Conservation (phyloP, 177 flowering plant genomes). For the Tripterygium wilfordii region DNA sequence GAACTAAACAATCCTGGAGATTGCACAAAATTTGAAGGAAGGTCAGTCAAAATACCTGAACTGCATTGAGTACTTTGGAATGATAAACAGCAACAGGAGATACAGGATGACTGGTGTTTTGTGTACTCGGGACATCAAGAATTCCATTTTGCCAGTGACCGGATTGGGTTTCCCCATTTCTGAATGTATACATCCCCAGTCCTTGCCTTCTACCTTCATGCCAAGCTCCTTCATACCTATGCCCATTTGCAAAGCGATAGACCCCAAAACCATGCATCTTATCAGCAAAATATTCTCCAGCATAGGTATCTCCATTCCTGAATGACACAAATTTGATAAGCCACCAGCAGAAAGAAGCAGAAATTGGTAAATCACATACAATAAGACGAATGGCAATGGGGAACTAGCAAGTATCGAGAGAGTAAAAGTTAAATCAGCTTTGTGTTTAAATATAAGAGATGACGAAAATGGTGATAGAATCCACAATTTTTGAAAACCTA, state of each 20-base stretch:
- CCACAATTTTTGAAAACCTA: too few species aligned
- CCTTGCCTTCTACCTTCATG: conserved; percentile 97
- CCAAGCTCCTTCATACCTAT: conserved; percentile 95
- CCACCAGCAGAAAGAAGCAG: neutral
- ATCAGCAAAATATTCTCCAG: conserved; percentile 96
- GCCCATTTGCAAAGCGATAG: conserved; percentile 83
- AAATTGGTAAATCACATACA: neutral
- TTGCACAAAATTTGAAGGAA: too few species aligned
- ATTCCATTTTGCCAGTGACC: conserved; percentile 95
- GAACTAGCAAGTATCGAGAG: too few species aligned
- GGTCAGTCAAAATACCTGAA: conserved; percentile 46
- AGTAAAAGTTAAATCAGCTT: too few species aligned
- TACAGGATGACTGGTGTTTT: conserved; percentile 49
- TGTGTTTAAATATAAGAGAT: too few species aligned
- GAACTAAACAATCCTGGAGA: too few species aligned
- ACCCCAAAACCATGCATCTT: conserved; percentile 98
- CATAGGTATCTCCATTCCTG: conserved; percentile 91
- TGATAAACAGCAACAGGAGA: conserved; percentile 54
- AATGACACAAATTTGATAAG: neutral
- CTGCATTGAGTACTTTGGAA: conserved; percentile 56
- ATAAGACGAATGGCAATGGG: neutral
- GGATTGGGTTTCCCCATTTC: conserved; percentile 86
- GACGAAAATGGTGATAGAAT: too few species aligned
- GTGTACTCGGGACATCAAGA: conserved; percentile 75
- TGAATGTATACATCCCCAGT: conserved; percentile 90